Evolutionary conservation across 2,329 filamentous ascomycete genomes (phyloP).

Genomic region (Ascocoryne sarcoides): DNA sequence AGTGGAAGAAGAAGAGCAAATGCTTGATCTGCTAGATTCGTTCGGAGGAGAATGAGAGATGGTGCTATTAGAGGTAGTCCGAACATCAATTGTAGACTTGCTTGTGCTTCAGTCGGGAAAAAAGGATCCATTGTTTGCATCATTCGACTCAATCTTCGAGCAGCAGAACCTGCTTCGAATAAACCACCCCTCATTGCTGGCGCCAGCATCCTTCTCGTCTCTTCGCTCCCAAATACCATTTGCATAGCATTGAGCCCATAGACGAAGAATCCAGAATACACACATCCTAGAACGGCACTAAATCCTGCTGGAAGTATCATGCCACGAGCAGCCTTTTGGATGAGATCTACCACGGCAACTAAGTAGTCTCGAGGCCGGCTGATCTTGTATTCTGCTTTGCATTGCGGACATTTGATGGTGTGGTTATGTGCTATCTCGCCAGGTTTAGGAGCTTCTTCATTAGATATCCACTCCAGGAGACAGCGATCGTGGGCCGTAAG

Average conservation of each 20-base stretch:
- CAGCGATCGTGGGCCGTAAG: slow-evolving; percentile 86
- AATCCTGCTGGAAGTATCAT: slow-evolving; percentile 24
- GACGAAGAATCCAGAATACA: slow-evolving; percentile 42
- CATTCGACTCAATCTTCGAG: not conserved
- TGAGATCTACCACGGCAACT: slow-evolving; percentile 35
- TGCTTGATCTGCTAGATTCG: slow-evolving; percentile 46
- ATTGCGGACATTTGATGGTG: slow-evolving; percentile 77
- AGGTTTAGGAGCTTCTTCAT: slow-evolving; percentile 60
- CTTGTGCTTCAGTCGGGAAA: slow-evolving; percentile 10
- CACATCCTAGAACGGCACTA: slow-evolving; percentile 30
- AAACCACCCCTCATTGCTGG: not conserved
- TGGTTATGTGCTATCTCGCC: slow-evolving; percentile 42
- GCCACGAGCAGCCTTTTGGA: slow-evolving; percentile 15
- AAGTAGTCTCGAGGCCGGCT: slow-evolving; percentile 65
- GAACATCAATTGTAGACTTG: slow-evolving; percentile 7
- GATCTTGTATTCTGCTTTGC: slow-evolving; percentile 72
- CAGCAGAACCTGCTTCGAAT: not conserved
- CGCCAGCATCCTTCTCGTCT: slow-evolving; percentile 33
- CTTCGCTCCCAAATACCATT: slow-evolving; percentile 55
- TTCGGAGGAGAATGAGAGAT: slow-evolving; percentile 58
- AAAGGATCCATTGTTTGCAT: slow-evolving; percentile 18
- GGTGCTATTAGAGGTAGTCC: slow-evolving; percentile 61
- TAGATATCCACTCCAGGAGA: slow-evolving; percentile 86
- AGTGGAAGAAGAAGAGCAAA: slow-evolving; percentile 29
- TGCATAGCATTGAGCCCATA: slow-evolving; percentile 56